Conservation (phyloP, 805 yeast genomes). For the Candida hispaniensis region DNA sequence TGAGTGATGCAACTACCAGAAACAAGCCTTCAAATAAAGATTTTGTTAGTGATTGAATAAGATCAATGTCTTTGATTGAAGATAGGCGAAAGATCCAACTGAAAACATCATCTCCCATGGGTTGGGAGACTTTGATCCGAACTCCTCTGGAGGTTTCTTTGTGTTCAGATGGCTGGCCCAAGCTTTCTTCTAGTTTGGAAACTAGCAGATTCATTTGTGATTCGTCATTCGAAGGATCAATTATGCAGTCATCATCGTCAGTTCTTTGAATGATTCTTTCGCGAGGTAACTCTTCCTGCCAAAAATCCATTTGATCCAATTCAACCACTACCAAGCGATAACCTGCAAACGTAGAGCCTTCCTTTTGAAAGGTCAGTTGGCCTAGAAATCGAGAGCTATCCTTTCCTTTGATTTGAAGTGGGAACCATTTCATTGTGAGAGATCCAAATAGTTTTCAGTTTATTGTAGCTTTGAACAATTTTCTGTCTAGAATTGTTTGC, state of each 20-base stretch:
- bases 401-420: no score
- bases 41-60: not conserved
- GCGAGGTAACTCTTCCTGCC: conserved; percentile 1
- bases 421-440: no score
- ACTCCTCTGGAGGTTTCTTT: conserved; percentile 4
- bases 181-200: conserved; percentile 3
- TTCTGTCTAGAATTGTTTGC: no score
- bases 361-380: no score
- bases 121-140: conserved; percentile 1
- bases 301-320: conserved; percentile 1
- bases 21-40: conserved; percentile 5
- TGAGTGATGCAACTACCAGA: conserved; percentile 6
- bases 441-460: no score
- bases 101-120: conserved; percentile 2
- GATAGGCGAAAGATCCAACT: conserved; percentile 5
- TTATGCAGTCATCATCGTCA: conserved; percentile 13
- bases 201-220: conserved; percentile 3
- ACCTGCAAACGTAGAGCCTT: no score
- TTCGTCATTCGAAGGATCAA: conserved; percentile 13
- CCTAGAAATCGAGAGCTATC: no score
- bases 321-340: no score
- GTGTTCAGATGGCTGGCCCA: conserved; percentile 1
- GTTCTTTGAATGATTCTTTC: conserved; percentile 11
- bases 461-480: no score
- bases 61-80: not conserved